Evolutionary conservation across 495 filamentous ascomycete genomes (phyloP).

Genomic region (Trichoderma parareesei): DNA sequence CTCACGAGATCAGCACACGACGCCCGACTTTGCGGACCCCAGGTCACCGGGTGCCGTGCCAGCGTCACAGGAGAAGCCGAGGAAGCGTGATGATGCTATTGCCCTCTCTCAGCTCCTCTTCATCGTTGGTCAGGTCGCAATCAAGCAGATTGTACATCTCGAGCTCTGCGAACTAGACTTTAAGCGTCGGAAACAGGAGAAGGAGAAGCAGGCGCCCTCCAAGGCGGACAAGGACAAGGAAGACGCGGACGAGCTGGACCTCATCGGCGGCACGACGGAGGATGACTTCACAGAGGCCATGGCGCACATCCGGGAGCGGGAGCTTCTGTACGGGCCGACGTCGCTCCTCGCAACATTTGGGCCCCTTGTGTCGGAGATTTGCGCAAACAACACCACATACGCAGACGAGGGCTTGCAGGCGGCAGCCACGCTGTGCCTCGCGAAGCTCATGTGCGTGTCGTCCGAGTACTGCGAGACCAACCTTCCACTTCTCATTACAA

Average conservation of each 20-base stretch:
- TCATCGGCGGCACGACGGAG: slow-evolving; percentile 95
- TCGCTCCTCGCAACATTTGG: slow-evolving; percentile 86
- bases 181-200: slow-evolving; percentile 89
- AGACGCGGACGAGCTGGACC: slow-evolving; percentile 78
- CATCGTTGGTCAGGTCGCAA: slow-evolving; percentile 90
- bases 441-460: slow-evolving; percentile 95
- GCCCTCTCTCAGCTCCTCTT: slow-evolving; percentile 88
- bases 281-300: slow-evolving; percentile 98
- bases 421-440: slow-evolving; percentile 89
- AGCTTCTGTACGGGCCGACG: slow-evolving; percentile 79
- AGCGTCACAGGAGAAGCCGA: slow-evolving; percentile 34
- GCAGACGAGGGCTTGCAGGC: slow-evolving; percentile 81
- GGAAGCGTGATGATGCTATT: slow-evolving; percentile 52
- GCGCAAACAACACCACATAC: slow-evolving; percentile 87
- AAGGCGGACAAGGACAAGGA: slow-evolving; percentile 49
- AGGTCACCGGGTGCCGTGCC: slow-evolving; percentile 24
- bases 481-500: slow-evolving; percentile 89
- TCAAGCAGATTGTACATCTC: slow-evolving; percentile 99
- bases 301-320: slow-evolving; percentile 85
- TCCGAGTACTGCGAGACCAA: slow-evolving; percentile 93
- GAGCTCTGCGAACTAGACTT: slow-evolving; percentile 96
- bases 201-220: slow-evolving; percentile 62
- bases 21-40: slow-evolving; percentile 13
- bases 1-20: slow-evolving; percentile 32
- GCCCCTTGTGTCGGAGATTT: slow-evolving; percentile 84